phyloP scores from a whole-genome alignment of 495 filamentous ascomycete genomes.

The Friedmanniomyces endolithicus region DNA sequence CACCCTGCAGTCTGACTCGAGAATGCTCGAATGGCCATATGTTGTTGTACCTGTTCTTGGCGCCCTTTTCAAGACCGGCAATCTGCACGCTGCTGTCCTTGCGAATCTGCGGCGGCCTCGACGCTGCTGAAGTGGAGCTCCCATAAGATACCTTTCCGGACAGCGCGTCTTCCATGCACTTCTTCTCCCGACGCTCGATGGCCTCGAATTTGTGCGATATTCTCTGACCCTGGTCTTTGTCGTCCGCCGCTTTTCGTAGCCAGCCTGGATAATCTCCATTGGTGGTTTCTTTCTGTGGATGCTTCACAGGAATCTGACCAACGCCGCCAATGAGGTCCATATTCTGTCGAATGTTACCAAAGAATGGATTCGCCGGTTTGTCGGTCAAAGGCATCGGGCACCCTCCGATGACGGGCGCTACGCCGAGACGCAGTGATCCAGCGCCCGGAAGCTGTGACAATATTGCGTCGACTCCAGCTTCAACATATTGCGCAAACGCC shows the following conservation, averaged over 20 bases:
- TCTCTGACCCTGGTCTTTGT: constrained; percentile 58
- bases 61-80: constrained; percentile 86
- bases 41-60: constrained; percentile 94
- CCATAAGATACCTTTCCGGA: constrained; percentile 47
- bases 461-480: neutral
- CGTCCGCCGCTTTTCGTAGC: constrained; percentile 55
- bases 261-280: constrained; percentile 51
- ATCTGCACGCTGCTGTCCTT: constrained; percentile 42
- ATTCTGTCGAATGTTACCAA: constrained; percentile 90
- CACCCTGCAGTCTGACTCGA: constrained; percentile 63
- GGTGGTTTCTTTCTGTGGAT: constrained; percentile 47
- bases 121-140: constrained; percentile 28
- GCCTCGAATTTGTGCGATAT: constrained; percentile 73
- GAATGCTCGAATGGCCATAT: constrained; percentile 96
- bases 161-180: constrained; percentile 83
- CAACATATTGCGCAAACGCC: constrained; percentile 34
- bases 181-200: constrained; percentile 75
- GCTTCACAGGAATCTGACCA: constrained; percentile 68
- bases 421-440: constrained; percentile 35
- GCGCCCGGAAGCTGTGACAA: neutral
- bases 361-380: constrained; percentile 72
- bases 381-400: constrained; percentile 65
- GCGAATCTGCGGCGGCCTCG: constrained; percentile 10
- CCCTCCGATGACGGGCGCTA: constrained; percentile 72
- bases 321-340: constrained; percentile 92